Base-by-base conservation (phyloP, 805 yeast genomes). In the Wickerhamomyces strasburgensis region DNA sequence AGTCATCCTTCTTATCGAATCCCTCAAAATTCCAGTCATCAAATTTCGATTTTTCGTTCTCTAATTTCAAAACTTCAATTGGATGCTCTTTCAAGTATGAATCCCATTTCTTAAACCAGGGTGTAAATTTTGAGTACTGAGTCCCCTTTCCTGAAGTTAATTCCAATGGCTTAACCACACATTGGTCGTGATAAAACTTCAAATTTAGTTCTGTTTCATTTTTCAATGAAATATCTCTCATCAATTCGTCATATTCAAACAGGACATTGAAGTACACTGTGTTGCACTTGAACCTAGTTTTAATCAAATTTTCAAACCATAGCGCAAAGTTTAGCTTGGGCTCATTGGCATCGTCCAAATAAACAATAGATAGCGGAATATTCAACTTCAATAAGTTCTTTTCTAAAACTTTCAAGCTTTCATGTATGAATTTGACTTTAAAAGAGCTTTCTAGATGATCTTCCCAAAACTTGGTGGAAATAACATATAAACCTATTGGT, bases 81-180 rank as follows among this genome's bases (percentile, higher is more conserved):
- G 39, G 19, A 4, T 25, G 30, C 5, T 44, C 43, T 27, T 60
- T 47, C 9, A 67, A 44, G 33, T 54, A 46, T 13, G 51, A 48
- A 6, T 51, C 47, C 75, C 75, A 71, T 21, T 65, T 60, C 38
- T 57, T 65, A 43, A 58, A 68, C 73, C 74, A 71, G 0, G 75
- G 75, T 4, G 73, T 60, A 42, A 70, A 71, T 9, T 68, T 69
- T 2, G 72, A 62, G 36, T 65, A 71, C 33, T 61, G 69, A 1
- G 68, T 60, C 1, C 71, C 72, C 43, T 64, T 66, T 25, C 65
- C 63, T 0, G 75, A 62, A 6, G 50, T 55, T 25, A 71, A 47
- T 13, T 43, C 48, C 2, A 68, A 64, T 0, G 75, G 75, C 9
- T 49, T 46, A 13, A 70, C 67, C 9, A 68, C 59, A 39, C 75